phyloP scores from a whole-genome alignment of 331 rosid species.

The Malus hybrid region DNA sequence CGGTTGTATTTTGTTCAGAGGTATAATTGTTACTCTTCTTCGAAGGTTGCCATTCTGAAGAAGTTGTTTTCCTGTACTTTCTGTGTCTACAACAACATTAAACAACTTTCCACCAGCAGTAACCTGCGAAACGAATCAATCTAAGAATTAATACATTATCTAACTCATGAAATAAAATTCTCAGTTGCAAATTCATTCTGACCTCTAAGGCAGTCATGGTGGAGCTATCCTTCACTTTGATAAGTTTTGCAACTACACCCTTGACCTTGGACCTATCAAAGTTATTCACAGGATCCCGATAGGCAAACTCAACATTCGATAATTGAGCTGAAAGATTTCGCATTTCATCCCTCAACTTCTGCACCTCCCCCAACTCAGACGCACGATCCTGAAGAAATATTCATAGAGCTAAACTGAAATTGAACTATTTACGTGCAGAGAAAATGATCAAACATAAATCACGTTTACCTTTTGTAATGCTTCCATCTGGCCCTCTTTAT shows the following conservation, averaged over 20 bases:
- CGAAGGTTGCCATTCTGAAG: constrained; percentile 84
- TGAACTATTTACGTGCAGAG: constrained; percentile 6
- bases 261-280: constrained; percentile 92
- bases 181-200: constrained; percentile 11
- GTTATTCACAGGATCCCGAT: constrained; percentile 68
- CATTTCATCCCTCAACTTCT: constrained; percentile 75
- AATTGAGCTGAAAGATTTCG: constrained; percentile 72
- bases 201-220: constrained; percentile 98
- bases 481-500: constrained; percentile 83
- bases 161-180: background rate
- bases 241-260: constrained; percentile 91
- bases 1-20: constrained; percentile 83
- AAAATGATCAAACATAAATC: constrained; percentile 14
- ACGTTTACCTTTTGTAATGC: constrained; percentile 68
- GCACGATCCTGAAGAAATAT: constrained; percentile 54
- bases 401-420: constrained; percentile 7
- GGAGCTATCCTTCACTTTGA: constrained; percentile 75
- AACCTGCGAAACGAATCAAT: constrained; percentile 44
- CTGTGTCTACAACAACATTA: constrained; percentile 90
- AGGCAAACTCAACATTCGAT: constrained; percentile 64
- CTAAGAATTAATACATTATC: constrained; percentile 9
- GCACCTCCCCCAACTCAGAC: constrained; percentile 60
- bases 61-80: constrained; percentile 78
- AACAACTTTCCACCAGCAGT: constrained; percentile 92
- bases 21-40: constrained; percentile 92